Percentiles rank a stretch among this genome's conserved stretches.
Conservation (phyloP, 75 land plant genomes). For the Selaginella moellendorffii region DNA sequence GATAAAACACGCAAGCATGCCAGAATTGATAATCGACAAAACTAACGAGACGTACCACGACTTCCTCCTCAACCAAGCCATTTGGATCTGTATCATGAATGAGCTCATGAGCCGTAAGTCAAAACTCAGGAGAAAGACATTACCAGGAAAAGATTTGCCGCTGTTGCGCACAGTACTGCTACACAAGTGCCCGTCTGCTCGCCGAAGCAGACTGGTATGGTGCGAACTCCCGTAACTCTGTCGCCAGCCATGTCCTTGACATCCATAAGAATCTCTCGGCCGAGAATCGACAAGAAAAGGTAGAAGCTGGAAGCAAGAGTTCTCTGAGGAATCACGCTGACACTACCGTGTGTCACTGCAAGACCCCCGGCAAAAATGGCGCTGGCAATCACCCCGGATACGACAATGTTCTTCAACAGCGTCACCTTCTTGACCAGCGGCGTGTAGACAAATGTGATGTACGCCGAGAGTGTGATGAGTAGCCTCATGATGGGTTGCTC, state of each 20-base stretch:
- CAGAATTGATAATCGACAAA: no score
- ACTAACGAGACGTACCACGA: no score
- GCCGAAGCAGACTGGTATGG: slow-evolving; percentile 4
- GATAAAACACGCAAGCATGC: no score
- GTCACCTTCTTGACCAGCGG: slow-evolving; percentile 4
- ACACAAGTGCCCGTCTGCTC: neutral
- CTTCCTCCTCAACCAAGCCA: no score
- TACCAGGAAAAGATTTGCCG: slow-evolving; percentile 9
- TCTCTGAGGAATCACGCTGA: neutral
- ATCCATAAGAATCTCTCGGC: slow-evolving; percentile 10
- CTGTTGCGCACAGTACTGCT: slow-evolving; percentile 1
- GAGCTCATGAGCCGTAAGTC: no score
- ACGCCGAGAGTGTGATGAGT: neutral
- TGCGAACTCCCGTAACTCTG: slow-evolving; percentile 1
- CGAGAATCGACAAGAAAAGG: neutral
- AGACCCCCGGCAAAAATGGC: slow-evolving; percentile 2
- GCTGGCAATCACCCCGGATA: neutral
- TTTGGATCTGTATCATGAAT: no score
- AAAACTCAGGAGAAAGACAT: no score
- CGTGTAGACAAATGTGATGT: slow-evolving; percentile 3
- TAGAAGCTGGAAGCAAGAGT: neutral
- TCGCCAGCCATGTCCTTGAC: slow-evolving; percentile 11
- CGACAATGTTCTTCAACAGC: slow-evolving; percentile 9
- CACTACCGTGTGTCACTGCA: neutral
- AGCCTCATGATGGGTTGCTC: neutral